These are phyloP conservation scores for Emergomyces orientalis DNA, from an alignment of 2,329 filamentous ascomycete genomes.

Conservation along the genomic window DNA sequence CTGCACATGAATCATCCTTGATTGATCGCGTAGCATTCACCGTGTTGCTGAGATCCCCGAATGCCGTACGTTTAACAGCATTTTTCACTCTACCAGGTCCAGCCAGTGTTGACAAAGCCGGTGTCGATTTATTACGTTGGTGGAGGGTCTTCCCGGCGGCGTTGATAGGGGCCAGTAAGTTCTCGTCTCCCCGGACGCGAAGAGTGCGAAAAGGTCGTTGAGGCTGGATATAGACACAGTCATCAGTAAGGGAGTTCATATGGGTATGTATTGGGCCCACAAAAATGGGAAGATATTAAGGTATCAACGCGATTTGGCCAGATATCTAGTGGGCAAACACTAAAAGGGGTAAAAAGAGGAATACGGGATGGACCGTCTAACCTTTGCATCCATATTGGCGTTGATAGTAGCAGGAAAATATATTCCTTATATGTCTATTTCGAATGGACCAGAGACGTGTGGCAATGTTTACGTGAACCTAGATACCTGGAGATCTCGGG, in stretches of 20 bases:
- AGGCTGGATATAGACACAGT: slow-evolving; percentile 44
- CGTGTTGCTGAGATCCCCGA: slow-evolving; percentile 74
- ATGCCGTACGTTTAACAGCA: slow-evolving; percentile 64
- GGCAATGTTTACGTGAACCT: slow-evolving; percentile 7
- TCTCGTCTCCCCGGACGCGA: slow-evolving; percentile 61
- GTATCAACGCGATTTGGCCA: slow-evolving; percentile 4
- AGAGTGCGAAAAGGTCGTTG: slow-evolving; percentile 54
- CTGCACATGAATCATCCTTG: slow-evolving; percentile 50
- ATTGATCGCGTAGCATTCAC: slow-evolving; percentile 30
- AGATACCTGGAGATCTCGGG: neutral
- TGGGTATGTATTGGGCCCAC: slow-evolving; percentile 18
- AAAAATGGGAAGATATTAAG: neutral
- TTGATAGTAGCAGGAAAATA: slow-evolving; percentile 1
- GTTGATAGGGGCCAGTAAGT: slow-evolving; percentile 43
- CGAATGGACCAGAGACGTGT: slow-evolving; percentile 5
- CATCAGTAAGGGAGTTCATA: slow-evolving; percentile 17
- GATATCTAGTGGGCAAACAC: slow-evolving; percentile 2
- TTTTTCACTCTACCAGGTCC: slow-evolving; percentile 51
- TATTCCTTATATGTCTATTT: neutral
- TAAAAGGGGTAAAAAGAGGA: slow-evolving; percentile 3
- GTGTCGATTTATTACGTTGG: slow-evolving; percentile 72
- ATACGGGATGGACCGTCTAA: slow-evolving; percentile 19
- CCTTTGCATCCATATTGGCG: slow-evolving; percentile 40
- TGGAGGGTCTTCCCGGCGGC: slow-evolving; percentile 55
- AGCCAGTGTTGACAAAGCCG: slow-evolving; percentile 48